Conservation (phyloP, 805 yeast species). For the Blastobotrys robertii region DNA sequence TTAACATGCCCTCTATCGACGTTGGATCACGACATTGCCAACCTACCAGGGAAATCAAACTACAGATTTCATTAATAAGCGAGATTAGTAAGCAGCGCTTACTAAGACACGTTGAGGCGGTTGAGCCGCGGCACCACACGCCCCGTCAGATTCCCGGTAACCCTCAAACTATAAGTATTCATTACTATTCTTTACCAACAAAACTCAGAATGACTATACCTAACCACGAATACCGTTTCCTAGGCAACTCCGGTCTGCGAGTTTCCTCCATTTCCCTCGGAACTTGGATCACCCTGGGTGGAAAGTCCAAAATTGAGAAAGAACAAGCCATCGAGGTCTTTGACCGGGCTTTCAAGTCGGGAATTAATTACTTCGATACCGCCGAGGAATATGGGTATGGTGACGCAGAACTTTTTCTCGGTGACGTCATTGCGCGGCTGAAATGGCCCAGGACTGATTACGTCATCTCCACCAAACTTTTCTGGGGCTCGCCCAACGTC, state of each 20-base stretch:
- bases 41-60: too few relatives aligned
- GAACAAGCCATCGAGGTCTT: slow-evolving; percentile 21
- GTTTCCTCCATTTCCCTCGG: slow-evolving; percentile 27
- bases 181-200: too few relatives aligned
- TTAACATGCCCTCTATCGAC: too few relatives aligned
- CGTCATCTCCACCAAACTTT: slow-evolving; percentile 26
- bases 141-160: too few relatives aligned
- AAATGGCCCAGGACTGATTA: slow-evolving; percentile 25
- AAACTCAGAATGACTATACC: slow-evolving; percentile 6
- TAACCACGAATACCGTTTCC: slow-evolving; percentile 22
- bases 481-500: slow-evolving; percentile 23
- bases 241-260: slow-evolving; percentile 26
- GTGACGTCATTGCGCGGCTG: slow-evolving; percentile 22
- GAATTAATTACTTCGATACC: slow-evolving; percentile 27
- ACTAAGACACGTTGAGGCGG: too few relatives aligned
- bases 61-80: too few relatives aligned
- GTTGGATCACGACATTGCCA: too few relatives aligned
- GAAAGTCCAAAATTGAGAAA: slow-evolving; percentile 20
- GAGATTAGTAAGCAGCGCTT: too few relatives aligned
- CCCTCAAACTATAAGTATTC: too few relatives aligned
- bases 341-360: slow-evolving; percentile 24
- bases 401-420: slow-evolving; percentile 23
- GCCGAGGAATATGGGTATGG: slow-evolving; percentile 26
- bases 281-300: slow-evolving; percentile 25
- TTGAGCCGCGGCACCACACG: too few relatives aligned